phyloP scores from a whole-genome alignment of 768 basidiomycete species.

The Pulveroboletus sp. region DNA sequence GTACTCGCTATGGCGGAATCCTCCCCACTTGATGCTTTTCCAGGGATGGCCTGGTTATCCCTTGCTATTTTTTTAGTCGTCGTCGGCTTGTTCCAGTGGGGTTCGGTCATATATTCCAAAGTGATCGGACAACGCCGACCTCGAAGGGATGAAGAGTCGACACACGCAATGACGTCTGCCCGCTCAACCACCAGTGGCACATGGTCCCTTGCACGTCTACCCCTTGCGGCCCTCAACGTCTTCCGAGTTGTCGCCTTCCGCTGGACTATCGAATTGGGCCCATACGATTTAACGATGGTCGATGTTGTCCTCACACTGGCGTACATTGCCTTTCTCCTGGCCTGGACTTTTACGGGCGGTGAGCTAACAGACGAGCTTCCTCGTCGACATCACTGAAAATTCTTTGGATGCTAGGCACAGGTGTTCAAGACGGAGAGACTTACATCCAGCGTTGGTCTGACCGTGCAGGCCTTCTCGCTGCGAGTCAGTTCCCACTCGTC shows the following conservation, averaged over 20 bases:
- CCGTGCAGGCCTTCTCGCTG: slow-evolving; percentile 31
- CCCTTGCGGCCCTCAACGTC: slow-evolving; percentile 36
- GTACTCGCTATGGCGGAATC: slow-evolving; percentile 2
- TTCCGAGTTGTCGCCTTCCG: slow-evolving; percentile 52
- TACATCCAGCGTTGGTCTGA: slow-evolving; percentile 25
- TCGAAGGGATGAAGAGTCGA: slow-evolving; percentile 18
- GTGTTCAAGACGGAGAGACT: not conserved
- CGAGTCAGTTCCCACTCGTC: slow-evolving; percentile 40
- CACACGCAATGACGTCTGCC: not conserved
- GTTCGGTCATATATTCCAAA: slow-evolving; percentile 23
- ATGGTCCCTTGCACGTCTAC: slow-evolving; percentile 38
- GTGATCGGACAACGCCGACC: slow-evolving; percentile 1
- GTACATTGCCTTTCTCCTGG: slow-evolving; percentile 44
- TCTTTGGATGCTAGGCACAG: slow-evolving; percentile 4
- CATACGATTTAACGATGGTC: slow-evolving; percentile 35
- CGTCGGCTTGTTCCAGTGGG: slow-evolving; percentile 27
- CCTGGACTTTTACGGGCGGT: slow-evolving; percentile 46
- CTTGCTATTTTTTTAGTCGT: slow-evolving; percentile 12
- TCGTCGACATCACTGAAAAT: not conserved
- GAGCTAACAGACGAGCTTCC: slow-evolving; percentile 15
- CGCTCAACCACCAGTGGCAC: slow-evolving; percentile 17
- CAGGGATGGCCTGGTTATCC: slow-evolving; percentile 18
- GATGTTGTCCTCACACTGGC: slow-evolving; percentile 45
- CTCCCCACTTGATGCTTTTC: not conserved
- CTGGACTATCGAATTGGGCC: slow-evolving; percentile 43